Evolutionary conservation across 257 asterid species (phyloP).

Genomic region (Solanum piurae): DNA sequence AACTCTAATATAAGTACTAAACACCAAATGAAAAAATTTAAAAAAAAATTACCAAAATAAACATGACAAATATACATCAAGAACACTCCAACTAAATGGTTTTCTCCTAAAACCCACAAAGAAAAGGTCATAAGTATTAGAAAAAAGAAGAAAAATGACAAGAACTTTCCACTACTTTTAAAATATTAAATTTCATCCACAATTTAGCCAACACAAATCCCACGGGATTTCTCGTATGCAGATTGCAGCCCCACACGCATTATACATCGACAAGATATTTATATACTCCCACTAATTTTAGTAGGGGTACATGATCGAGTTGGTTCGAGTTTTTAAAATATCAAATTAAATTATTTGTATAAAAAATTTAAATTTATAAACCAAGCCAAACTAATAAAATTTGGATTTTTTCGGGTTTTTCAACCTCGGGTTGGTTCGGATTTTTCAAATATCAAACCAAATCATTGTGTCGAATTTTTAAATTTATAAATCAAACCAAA

Average conservation of each 20-base stretch:
- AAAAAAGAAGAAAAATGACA: not conserved
- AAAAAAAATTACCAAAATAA: too few relatives aligned
- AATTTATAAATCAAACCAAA: too few relatives aligned
- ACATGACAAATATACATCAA: not conserved
- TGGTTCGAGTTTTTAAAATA: too few relatives aligned
- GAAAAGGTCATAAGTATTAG: not conserved
- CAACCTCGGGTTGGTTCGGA: too few relatives aligned
- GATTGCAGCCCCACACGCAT: not conserved
- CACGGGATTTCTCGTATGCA: not conserved
- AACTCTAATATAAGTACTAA: fast-evolving
- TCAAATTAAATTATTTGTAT: too few relatives aligned
- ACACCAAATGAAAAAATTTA: too few relatives aligned
- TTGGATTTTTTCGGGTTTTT: too few relatives aligned
- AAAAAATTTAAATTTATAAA: too few relatives aligned
- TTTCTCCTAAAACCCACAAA: not conserved
- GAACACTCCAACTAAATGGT: not conserved
- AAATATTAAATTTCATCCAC: not conserved
- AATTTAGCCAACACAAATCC: not conserved
- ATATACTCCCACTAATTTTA: not conserved
- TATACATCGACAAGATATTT: not conserved
- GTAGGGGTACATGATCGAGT: not conserved
- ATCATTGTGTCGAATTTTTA: too few relatives aligned
- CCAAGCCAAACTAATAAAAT: too few relatives aligned
- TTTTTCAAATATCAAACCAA: too few relatives aligned
- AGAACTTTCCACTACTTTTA: not conserved